Evolutionary conservation across 75 land plant genomes (phyloP), one percentile per base, ranked within the genome.

Genomic region (Selaginella moellendorffii): DNA sequence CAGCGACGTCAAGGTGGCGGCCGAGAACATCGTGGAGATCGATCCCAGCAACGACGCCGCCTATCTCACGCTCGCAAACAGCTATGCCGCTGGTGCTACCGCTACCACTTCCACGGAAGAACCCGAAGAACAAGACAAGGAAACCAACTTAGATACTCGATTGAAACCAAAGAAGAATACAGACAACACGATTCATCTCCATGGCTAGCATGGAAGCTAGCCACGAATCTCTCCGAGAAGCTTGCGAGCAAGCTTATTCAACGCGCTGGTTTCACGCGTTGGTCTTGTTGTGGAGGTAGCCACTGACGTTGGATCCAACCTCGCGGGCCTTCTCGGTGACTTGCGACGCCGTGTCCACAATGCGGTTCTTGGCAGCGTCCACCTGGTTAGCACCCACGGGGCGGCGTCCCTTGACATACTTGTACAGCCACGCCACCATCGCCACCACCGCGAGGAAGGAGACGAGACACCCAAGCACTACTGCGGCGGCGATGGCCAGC

Each of bases 321-420:
- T 56, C 59, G 9, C 9, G 5, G 24, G 59, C 59, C 59, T 21
- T 21, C 23, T 56, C 59, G 9, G 19, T 56, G 21, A 56, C 59
- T 8, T 56, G 59, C 17, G 2, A 2, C 8, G 59, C 59, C 5
- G 59, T 56, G 24, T 56, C 59, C 23, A 56, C 21, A 25, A 56
- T 19, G 17, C 24, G 59, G 59, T 19, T 56, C 24, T 56, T 56
- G 59, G 59, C 59, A 8, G 21, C 8, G 24, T 56, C 59, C 21
- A 56, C 59, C 59, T 56, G 59, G 59, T 56, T 5, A 56, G 59
- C 8, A 8, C 59, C 59, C 21, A 56, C 23, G 8, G 59, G 59
- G 9, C 24, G 59, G 8, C 59, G 5, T 5, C 59, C 59, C 24
- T 56, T 56, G 59, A 21, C 21, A 56, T 56, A 56, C 21, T n/a